Evolutionary conservation across 805 yeast species (phyloP), one percentile per base, ranked within the genome.

Genomic region (Lipomyces lipofer): DNA sequence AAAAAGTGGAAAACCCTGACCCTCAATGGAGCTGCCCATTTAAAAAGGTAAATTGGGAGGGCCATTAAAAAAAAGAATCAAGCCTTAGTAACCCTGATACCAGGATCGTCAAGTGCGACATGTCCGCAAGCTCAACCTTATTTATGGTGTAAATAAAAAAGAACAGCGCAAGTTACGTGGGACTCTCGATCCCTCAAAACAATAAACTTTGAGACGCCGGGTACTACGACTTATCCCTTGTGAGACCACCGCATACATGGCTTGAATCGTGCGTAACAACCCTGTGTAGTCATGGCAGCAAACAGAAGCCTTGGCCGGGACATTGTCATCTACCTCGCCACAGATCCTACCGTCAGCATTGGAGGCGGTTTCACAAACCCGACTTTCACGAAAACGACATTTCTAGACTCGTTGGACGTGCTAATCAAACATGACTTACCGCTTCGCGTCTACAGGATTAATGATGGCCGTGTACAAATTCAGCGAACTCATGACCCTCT

Each of bases 401-500:
- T 32, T 32, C 36, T 32, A 32, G 36, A 32, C 36, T 5, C 36
- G 36, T 32, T 32, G 36, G 36, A 32, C 36, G 36, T 32, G 36
- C 36, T 32, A 17, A 32, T 32, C 36, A 32, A n/a, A 32, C 36
- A 32, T 32, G 36, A 32, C 36, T 32, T 32, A 32, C 36, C 36
- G 36, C 36, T 32, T 32, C 36, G 36, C 17, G 36, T 32, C 36
- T 32, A 32, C 36, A 32, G 15, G 12, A 9, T 32, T 32, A 32
- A 32, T 32, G 36, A 32, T 32, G 36, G 36, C 36, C 36, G 36
- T n/a, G 36, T 32, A 32, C 36, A 17, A 32, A 32, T 32, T 32
- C 36, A 32, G 36, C 36, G 36, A 32, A 32, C 36, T 32, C 36
- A 32, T n/a, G 36, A 32, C 36, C 36, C 36, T 32, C 36, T 32